These are phyloP conservation scores for Myxozyma udenii DNA, from an alignment of 805 yeast genomes.

Conservation along the genomic window DNA sequence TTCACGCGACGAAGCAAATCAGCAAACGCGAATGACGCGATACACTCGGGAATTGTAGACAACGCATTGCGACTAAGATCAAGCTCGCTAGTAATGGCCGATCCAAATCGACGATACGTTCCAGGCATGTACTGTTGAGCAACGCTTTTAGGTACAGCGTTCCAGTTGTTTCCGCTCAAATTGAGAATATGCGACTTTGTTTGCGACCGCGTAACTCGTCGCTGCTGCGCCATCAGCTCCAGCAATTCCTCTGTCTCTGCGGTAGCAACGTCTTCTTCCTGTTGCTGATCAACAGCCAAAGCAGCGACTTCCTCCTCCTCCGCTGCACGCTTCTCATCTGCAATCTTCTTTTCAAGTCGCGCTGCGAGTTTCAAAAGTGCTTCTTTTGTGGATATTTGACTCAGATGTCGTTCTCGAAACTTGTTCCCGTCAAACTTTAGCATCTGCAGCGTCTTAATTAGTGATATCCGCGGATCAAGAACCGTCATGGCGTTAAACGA, in stretches of 20 bases:
- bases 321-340: too few species aligned
- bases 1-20: slow-evolving; percentile 14
- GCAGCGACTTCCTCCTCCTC: slow-evolving; percentile 1
- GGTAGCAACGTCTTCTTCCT: neutral
- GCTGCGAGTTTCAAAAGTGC: slow-evolving; percentile 12
- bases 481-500: slow-evolving; percentile 14
- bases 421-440: slow-evolving; percentile 29
- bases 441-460: slow-evolving; percentile 8
- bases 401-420: slow-evolving; percentile 17
- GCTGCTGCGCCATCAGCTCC: slow-evolving; percentile 8
- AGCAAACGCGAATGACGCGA: slow-evolving; percentile 19
- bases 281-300: neutral
- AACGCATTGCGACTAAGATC: slow-evolving; percentile 16
- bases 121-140: slow-evolving; percentile 20
- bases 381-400: slow-evolving; percentile 8
- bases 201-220: slow-evolving; percentile 9
- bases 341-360: slow-evolving; percentile 10
- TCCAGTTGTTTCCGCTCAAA: slow-evolving; percentile 16
- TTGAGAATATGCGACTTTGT: slow-evolving; percentile 11
- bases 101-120: slow-evolving; percentile 6
- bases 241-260: slow-evolving; percentile 7
- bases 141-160: slow-evolving; percentile 9
- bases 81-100: slow-evolving; percentile 11
- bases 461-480: slow-evolving; percentile 18
- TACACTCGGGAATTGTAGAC: slow-evolving; percentile 12